Percentiles rank a stretch among this genome's conserved stretches.
These are phyloP conservation scores for Selaginella tamariscina DNA, from an alignment of 75 land plant species.

Conservation along the genomic window DNA sequence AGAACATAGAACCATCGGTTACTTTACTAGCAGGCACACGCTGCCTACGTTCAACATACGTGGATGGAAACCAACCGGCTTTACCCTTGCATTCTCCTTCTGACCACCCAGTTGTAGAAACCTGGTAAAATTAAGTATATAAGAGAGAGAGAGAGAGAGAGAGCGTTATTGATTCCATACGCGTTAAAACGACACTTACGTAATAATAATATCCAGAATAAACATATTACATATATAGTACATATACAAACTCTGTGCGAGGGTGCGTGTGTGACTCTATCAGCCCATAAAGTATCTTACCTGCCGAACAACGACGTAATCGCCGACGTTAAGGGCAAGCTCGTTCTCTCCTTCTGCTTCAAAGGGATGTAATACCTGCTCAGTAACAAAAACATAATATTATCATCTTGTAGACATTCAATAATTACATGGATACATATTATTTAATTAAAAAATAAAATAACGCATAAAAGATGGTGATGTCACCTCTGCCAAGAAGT, in stretches of 20 bases:
- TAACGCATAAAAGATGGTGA: not conserved
- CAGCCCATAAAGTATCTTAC: slow-evolving; percentile 16
- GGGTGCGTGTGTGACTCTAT: no score
- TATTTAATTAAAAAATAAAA: no score
- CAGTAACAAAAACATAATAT: not conserved
- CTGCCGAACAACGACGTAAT: slow-evolving; percentile 86
- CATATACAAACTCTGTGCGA: no score
- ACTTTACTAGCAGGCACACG: slow-evolving; percentile 44
- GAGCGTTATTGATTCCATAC: no score
- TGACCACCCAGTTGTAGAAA: slow-evolving; percentile 64
- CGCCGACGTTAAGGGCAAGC: slow-evolving; percentile 61
- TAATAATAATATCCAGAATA: no score
- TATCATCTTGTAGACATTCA: not conserved
- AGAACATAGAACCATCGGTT: slow-evolving; percentile 21
- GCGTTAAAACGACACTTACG: no score
- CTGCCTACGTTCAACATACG: slow-evolving; percentile 61
- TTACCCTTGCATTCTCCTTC: slow-evolving; percentile 94
- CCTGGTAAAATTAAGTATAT: slow-evolving; percentile 28
- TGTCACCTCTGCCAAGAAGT: slow-evolving; percentile 59
- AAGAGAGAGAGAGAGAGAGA: no score
- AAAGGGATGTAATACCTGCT: slow-evolving; percentile 68
- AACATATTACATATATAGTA: no score
- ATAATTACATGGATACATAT: no score
- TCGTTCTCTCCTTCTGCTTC: slow-evolving; percentile 72
- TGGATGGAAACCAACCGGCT: slow-evolving; percentile 88